A percentile compares a stretch with the other conserved stretches of the same genome.
These are phyloP conservation scores for Diaporthe helianthi DNA, from an alignment of 2,329 filamentous ascomycete species.

Conservation along the genomic window DNA sequence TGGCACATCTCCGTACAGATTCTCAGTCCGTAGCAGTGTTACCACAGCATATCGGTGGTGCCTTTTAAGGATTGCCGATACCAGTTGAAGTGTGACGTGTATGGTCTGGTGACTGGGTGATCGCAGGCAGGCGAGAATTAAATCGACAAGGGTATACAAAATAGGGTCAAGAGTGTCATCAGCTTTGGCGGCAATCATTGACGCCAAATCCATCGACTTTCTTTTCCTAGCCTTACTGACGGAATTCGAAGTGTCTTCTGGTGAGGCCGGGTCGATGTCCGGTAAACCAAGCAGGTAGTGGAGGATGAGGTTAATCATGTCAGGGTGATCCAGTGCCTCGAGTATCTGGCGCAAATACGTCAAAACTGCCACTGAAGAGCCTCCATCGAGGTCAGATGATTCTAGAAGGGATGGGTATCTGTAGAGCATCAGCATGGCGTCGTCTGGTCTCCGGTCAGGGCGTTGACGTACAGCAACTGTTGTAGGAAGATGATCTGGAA, in stretches of 20 bases:
- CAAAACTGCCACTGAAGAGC: conserved; percentile 93
- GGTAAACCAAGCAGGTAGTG: conserved; percentile 89
- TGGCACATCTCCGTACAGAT: conserved; percentile 58
- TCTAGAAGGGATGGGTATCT: conserved; percentile 95
- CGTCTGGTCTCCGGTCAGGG: not conserved
- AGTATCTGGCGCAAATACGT: conserved; percentile 92
- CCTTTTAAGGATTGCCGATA: conserved; percentile 84
- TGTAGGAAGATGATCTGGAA: conserved; percentile 97
- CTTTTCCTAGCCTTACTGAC: conserved; percentile 77
- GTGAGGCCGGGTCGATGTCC: conserved; percentile 53
- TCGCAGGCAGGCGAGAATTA: conserved; percentile 83
- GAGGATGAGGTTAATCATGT: conserved; percentile 92
- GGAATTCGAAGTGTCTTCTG: conserved; percentile 53
- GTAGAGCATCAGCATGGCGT: conserved; percentile 31
- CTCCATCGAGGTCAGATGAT: conserved; percentile 95
- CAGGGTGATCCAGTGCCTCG: conserved; percentile 88
- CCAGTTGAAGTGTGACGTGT: conserved; percentile 84
- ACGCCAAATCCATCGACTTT: conserved; percentile 88
- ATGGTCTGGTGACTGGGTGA: conserved; percentile 90
- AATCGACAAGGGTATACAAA: conserved; percentile 91
- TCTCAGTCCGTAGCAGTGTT: conserved; percentile 74
- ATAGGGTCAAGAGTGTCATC: conserved; percentile 79
- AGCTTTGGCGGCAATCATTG: conserved; percentile 76
- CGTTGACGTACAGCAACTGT: conserved; percentile 76
- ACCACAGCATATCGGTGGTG: conserved; percentile 87